Percentiles rank a stretch among this genome's conserved stretches.
Conservation (phyloP, 2,329 filamentous ascomycete genomes). For the Teratosphaeria pseudoeucalypti region DNA sequence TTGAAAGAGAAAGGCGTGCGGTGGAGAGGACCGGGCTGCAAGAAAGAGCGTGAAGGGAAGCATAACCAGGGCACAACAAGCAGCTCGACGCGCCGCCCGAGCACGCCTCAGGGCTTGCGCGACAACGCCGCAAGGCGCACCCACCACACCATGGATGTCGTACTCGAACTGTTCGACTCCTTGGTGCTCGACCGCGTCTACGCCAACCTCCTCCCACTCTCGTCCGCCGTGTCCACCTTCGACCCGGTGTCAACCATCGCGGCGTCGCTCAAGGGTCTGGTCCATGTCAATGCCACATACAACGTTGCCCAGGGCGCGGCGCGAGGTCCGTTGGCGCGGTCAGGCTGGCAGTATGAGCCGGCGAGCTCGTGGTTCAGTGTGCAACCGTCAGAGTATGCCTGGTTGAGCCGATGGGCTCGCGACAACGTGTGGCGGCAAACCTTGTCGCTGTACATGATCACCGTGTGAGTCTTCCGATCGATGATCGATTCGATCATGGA, state of each 20-base stretch:
- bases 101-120: neutral
- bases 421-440: slow-evolving; percentile 69
- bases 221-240: slow-evolving; percentile 42
- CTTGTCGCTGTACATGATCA: slow-evolving; percentile 69
- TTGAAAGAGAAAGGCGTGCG: neutral
- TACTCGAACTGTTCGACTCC: slow-evolving; percentile 76
- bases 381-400: slow-evolving; percentile 64
- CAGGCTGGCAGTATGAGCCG: slow-evolving; percentile 53
- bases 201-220: slow-evolving; percentile 55
- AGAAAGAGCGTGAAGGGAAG: neutral
- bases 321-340: slow-evolving; percentile 8
- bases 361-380: slow-evolving; percentile 60
- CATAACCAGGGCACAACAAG: neutral
- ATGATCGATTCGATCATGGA: neutral
- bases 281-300: slow-evolving; percentile 42
- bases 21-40: neutral
- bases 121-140: neutral
- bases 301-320: slow-evolving; percentile 1
- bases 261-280: slow-evolving; percentile 32
- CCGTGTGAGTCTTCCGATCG: slow-evolving; percentile 51
- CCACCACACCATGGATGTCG: slow-evolving; percentile 63
- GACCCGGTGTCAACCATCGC: slow-evolving; percentile 37
- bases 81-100: neutral
- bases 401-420: slow-evolving; percentile 64
- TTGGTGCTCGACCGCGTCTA: slow-evolving; percentile 73